Conservation (phyloP, 768 basidiomycete genomes). For the Mycena sanguinolenta region DNA sequence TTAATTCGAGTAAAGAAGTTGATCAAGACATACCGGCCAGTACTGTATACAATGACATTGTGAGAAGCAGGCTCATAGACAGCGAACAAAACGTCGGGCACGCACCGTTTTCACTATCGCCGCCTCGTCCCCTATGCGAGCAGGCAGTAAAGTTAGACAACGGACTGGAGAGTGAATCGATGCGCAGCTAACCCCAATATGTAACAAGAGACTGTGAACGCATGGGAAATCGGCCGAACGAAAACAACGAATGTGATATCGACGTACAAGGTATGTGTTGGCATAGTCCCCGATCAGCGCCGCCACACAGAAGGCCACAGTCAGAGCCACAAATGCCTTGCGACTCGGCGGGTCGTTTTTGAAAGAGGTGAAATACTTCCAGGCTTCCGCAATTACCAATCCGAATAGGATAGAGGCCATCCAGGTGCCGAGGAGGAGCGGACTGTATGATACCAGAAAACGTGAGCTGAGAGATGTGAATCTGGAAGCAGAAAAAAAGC, state of each 20-base stretch:
- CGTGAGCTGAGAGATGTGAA: no score
- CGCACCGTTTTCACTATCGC: not conserved
- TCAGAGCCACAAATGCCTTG: conserved; percentile 6
- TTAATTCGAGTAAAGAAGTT: not conserved
- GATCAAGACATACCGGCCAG: not conserved
- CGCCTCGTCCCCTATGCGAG: not conserved
- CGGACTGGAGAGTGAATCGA: no score
- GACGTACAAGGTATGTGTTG: conserved; percentile 8
- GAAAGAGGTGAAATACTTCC: conserved; percentile 10
- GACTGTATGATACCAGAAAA: no score
- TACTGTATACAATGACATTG: not conserved
- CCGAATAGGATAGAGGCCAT: no score
- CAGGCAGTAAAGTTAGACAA: no score
- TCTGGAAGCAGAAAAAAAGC: no score
- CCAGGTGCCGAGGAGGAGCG: no score
- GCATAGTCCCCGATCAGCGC: conserved; percentile 13
- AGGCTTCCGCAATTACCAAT: no score
- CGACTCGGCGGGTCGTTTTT: conserved; percentile 1
- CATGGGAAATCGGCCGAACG: not conserved
- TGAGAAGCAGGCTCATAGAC: not conserved
- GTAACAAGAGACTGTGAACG: not conserved
- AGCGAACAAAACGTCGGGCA: not conserved
- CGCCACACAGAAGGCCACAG: not conserved
- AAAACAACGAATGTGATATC: no score
- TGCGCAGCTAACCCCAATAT: no score